Percentiles rank a stretch among this genome's conserved stretches.
Evolutionary conservation across 257 asterid genomes (phyloP).

Genomic region (Nicotiana tabacum): DNA sequence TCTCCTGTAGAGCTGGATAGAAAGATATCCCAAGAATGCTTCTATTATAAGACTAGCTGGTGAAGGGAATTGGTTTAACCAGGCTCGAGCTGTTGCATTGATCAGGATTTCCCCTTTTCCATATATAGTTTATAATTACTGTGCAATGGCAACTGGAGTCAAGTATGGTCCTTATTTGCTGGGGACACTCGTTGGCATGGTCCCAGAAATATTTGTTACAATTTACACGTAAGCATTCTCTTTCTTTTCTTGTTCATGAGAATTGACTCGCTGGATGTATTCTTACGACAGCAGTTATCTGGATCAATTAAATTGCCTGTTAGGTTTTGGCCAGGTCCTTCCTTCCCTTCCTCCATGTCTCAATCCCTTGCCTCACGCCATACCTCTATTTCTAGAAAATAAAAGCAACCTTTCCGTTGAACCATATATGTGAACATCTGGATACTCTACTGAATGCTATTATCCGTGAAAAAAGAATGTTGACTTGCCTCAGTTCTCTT

Average conservation of each 20-base stretch:
- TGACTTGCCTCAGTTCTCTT: not conserved
- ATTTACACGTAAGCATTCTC: constrained; percentile 73
- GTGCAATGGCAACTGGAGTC: constrained; percentile 88
- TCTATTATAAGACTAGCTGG: constrained; percentile 87
- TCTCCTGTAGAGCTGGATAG: constrained; percentile 58
- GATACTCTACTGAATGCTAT: not conserved
- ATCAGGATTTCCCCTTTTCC: constrained; percentile 95
- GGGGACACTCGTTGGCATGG: constrained; percentile 76
- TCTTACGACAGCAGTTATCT: not conserved
- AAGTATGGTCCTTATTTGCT: constrained; percentile 68
- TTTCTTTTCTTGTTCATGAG: constrained; percentile 6
- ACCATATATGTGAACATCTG: not conserved
- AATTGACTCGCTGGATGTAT: not conserved
- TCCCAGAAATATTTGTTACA: constrained; percentile 80
- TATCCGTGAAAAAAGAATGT: not conserved
- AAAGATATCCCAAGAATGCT: constrained; percentile 84
- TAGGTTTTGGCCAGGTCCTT: not conserved
- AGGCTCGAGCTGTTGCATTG: constrained; percentile 79
- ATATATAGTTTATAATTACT: constrained; percentile 65
- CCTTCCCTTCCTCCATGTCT: not conserved
- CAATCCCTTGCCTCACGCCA: not conserved
- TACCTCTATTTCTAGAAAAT: not conserved
- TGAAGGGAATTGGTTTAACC: constrained; percentile 74
- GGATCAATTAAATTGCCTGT: not conserved
- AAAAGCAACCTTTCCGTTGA: not conserved